A percentile compares a stretch with the other conserved stretches of the same genome.
These are phyloP conservation scores for Tylopilus cervinicoccineus DNA, from an alignment of 768 basidiomycete species.

Conservation along the genomic window DNA sequence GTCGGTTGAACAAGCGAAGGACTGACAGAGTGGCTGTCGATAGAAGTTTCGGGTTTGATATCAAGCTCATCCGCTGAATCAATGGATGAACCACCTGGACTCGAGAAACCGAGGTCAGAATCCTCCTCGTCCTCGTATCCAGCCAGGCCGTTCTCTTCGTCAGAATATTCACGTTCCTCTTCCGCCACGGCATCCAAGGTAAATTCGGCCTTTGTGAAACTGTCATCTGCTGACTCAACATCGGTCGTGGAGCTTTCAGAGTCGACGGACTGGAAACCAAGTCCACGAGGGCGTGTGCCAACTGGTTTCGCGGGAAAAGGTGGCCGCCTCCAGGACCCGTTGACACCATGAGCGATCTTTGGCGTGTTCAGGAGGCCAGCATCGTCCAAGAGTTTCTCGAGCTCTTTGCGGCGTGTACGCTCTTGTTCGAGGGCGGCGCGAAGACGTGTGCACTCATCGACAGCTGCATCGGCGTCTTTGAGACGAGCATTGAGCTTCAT, in stretches of 20 bases:
- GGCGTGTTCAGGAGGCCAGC: constrained; percentile 44
- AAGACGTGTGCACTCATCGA: constrained; percentile 27
- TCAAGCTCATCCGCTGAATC: constrained; percentile 50
- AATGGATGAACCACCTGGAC: constrained; percentile 47
- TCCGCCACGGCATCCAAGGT: constrained; percentile 56
- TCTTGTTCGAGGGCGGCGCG: constrained; percentile 37
- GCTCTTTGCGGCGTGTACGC: constrained; percentile 37
- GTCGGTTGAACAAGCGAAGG: constrained; percentile 12
- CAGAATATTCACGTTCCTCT: constrained; percentile 40
- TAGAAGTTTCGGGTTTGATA: background rate
- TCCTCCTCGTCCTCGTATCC: constrained; percentile 72
- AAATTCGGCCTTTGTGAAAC: constrained; percentile 38
- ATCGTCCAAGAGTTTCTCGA: constrained; percentile 52
- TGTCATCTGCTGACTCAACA: constrained; percentile 56
- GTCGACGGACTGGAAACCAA: constrained; percentile 57
- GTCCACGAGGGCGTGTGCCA: constrained; percentile 39
- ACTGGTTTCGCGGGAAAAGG: constrained; percentile 20
- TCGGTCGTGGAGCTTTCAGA: constrained; percentile 64
- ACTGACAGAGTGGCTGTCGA: background rate
- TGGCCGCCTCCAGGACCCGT: constrained; percentile 12
- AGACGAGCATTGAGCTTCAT: constrained; percentile 29
- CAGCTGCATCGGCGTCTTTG: constrained; percentile 23
- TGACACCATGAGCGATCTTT: constrained; percentile 25
- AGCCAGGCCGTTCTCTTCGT: constrained; percentile 53
- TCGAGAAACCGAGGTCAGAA: constrained; percentile 45